Base-by-base conservation (phyloP, 73 alveolate genomes). In the Tetrahymena thermophila region DNA sequence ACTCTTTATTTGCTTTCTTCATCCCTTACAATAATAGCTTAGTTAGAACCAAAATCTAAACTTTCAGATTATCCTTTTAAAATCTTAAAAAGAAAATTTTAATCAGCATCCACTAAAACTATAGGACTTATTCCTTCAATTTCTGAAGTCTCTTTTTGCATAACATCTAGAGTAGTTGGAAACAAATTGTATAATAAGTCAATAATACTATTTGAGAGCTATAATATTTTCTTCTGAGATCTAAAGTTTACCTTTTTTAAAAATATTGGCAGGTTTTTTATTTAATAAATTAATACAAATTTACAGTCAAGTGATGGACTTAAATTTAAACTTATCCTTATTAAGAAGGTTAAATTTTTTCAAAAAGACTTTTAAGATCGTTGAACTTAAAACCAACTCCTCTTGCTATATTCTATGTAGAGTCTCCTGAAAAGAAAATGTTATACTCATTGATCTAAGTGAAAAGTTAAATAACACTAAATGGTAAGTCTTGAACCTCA, bases 341-440 rank as follows among this genome's bases (percentile, higher is more conserved):
- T 50, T 50, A 5, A 50, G 28, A 50, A 21, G 23, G 23, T 50
- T 50, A 50, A 0, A 50, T 50, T 34, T 93, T 71, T 34, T 94
- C 56, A 94, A 97, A 98, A 34, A 97, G 50, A 35, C 94, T 85
- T 44, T 96, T 97, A 85, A 98, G 93, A 85, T 98, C 99, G 34
- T 94, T 57, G 96, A 98, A 98, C 89, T 98, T 95, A 85, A 98
- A 98, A 25, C 99, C 99, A 35, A 98, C 99, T 31, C 99, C 99
- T 95, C 96, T 97, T 25, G 99, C 99, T 17, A 98, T 98, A 28
- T 98, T 98, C 44, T 98, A 96, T 35, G 99, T 99, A 38, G 99
- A 98, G 89, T 98, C 99, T 58, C 99, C 99, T 34, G 98, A 95
- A 94, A 98, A 98, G 96, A 98, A 97, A 14, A 98, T 96, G n/a